Evolutionary conservation across 805 yeast species (phyloP).

Genomic region (Yamadazyma kitorensis): DNA sequence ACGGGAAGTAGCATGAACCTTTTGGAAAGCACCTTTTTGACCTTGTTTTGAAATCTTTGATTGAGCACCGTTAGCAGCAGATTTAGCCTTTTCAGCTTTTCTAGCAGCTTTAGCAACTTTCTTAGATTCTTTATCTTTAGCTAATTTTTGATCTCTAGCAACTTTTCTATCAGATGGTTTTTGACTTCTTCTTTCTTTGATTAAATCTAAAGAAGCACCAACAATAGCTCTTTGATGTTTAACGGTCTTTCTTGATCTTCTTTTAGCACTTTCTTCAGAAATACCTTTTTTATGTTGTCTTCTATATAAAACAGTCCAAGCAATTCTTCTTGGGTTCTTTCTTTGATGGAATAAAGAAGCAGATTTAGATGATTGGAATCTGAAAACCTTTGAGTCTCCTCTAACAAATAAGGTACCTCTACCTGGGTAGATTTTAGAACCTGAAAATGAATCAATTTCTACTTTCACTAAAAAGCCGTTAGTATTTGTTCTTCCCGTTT

Average conservation of each 20-base stretch:
- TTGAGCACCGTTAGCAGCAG: slow-evolving; percentile 68
- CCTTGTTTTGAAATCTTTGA: slow-evolving; percentile 86
- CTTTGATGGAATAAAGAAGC: slow-evolving; percentile 98
- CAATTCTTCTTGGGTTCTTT: slow-evolving; percentile 99
- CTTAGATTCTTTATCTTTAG: slow-evolving; percentile 82
- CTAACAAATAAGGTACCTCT: slow-evolving; percentile 99
- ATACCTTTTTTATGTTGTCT: slow-evolving; percentile 99
- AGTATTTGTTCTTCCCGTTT: too few relatives aligned
- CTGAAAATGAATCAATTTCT: slow-evolving; percentile 99
- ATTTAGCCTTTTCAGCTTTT: slow-evolving; percentile 89
- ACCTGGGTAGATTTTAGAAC: slow-evolving; percentile 99
- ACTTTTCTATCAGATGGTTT: slow-evolving; percentile 99
- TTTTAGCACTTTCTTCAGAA: slow-evolving; percentile 97
- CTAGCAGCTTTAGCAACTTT: slow-evolving; percentile 90
- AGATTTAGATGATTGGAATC: slow-evolving; percentile 97
- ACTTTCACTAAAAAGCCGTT: slow-evolving; percentile 92
- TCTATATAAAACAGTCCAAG: slow-evolving; percentile 99
- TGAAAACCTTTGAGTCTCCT: slow-evolving; percentile 99
- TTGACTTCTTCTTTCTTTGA: slow-evolving; percentile 94
- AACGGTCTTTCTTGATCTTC: slow-evolving; percentile 95
- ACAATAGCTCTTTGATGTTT: slow-evolving; percentile 99
- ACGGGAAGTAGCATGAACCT: slow-evolving; percentile 96
- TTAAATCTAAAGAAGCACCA: slow-evolving; percentile 98
- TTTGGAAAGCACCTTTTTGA: slow-evolving; percentile 97
- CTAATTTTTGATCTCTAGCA: slow-evolving; percentile 87